These are phyloP conservation scores for Didymella sp. DNA, from an alignment of 2,329 filamentous ascomycete species.

Conservation along the genomic window DNA sequence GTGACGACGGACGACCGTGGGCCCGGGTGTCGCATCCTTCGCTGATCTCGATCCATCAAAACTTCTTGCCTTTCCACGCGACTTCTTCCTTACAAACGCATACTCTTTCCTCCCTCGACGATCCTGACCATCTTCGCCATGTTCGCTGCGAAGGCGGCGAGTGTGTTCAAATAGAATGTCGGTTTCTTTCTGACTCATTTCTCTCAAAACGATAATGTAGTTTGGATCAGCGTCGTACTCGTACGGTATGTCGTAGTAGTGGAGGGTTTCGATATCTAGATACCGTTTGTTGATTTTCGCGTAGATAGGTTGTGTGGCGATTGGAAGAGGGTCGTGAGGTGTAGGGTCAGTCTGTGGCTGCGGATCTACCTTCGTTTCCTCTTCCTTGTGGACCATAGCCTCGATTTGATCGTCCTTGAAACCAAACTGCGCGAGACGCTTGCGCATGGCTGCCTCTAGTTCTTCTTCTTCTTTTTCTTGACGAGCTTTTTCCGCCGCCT, in stretches of 20 bases:
- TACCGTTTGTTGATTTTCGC: not conserved
- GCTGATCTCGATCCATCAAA: too few relatives aligned
- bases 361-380: not conserved
- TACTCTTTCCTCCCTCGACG: not conserved
- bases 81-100: not conserved
- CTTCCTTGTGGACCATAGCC: not conserved
- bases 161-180: conserved; percentile 3
- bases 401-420: not conserved
- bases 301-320: not conserved
- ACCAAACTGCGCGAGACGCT: not conserved
- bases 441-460: not conserved
- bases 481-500: too few relatives aligned
- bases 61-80: not conserved
- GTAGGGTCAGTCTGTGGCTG: not conserved
- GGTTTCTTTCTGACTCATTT: not conserved
- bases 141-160: not conserved
- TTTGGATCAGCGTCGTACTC: not conserved
- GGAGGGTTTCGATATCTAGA: conserved; percentile 1
- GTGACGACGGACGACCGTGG: too few relatives aligned
- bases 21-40: too few relatives aligned
- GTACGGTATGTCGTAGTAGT: conserved; percentile 1
- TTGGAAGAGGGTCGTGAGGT: not conserved
- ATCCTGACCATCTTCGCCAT: not conserved
- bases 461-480: too few relatives aligned
- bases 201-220: not conserved